Evolutionary conservation across 2,329 filamentous ascomycete species (phyloP), one percentile per base, ranked within the genome.

Genomic region (Exophiala mesophila): DNA sequence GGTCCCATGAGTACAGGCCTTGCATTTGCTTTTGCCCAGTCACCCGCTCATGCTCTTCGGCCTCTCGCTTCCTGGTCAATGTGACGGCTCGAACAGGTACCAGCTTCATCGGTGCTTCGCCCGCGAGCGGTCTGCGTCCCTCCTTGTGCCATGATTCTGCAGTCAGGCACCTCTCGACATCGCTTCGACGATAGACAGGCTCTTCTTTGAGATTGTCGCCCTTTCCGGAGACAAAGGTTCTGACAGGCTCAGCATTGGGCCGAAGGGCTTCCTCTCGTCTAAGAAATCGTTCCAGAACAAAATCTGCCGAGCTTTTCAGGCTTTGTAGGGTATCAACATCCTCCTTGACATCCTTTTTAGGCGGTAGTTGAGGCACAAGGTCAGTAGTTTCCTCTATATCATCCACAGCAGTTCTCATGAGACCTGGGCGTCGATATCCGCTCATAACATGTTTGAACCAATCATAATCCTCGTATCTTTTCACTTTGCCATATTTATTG

Each of bases 121-220:
- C 88, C 0, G 72, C 59, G 18, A 77, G 74, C 3, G 92, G 80
- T 18, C 81, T 83, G 8, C 90, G 78, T 0, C 92, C 92, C 69
- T 96, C 90, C 61, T 96, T 96, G 61, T 97, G 92, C 92, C 92
- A 98, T 1, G 87, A 95, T 61, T 98, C 92, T 1, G 85, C 84
- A 19, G 87, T 94, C 63, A 95, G 89, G 61, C 94, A 94, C 28
- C 77, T 73, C 2, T 89, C 79, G 0, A 97, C 80, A 53, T 97
- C 89, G 39, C 77, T 76, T 23, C 90, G 81, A 1, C 74, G 74
- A 59, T 80, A 97, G 0, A 97, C 88, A 1, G 86, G 81, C 60
- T 95, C 88, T 45, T 85, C 78, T 32, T 83, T 83, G 2, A 76
- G 67, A 34, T 82, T 83, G 32, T 80, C 78, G 10, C 82, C 84